Conservation (phyloP, 106 monocot genomes). For the Dioscorea zingiberensis region DNA sequence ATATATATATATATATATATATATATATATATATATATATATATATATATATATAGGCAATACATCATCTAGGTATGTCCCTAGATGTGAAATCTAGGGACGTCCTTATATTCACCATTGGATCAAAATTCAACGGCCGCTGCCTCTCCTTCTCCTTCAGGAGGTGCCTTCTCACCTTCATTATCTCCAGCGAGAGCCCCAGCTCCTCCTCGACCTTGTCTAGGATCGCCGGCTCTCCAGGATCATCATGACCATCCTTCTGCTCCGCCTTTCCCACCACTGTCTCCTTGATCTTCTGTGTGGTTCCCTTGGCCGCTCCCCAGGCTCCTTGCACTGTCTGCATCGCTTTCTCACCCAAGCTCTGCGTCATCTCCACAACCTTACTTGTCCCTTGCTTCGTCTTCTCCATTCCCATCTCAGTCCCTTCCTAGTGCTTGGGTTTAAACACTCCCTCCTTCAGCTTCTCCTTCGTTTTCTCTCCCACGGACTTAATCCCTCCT, state of each 20-base stretch:
- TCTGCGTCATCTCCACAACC: constrained; percentile 6
- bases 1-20: too few relatives aligned
- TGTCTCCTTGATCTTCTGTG: constrained; percentile 27
- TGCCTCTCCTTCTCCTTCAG: too few relatives aligned
- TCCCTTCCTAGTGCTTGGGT: neutral
- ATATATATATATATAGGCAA: too few relatives aligned
- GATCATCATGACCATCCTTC: neutral
- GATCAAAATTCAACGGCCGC: too few relatives aligned
- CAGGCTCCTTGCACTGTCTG: constrained; percentile 14
- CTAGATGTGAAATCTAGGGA: too few relatives aligned
- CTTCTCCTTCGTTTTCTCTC: neutral
- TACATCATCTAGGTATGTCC: too few relatives aligned
- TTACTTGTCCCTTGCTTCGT: constrained; percentile 2
- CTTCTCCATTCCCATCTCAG: neutral
- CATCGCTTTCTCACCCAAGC: constrained; percentile 24
- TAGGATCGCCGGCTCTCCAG: too few relatives aligned
- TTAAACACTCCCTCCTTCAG: neutral
- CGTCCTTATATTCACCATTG: too few relatives aligned
- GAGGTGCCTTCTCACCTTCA: too few relatives aligned
- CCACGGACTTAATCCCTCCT: neutral
- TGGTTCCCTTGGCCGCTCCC: constrained; percentile 17
- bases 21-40: too few relatives aligned
- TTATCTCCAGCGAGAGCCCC: too few relatives aligned
- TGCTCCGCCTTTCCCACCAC: constrained; percentile 19
- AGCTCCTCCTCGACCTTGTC: too few relatives aligned